These are phyloP conservation scores for Blastocystis sp. DNA, from an alignment of 352 stramenopile genomes.

Conservation along the genomic window DNA sequence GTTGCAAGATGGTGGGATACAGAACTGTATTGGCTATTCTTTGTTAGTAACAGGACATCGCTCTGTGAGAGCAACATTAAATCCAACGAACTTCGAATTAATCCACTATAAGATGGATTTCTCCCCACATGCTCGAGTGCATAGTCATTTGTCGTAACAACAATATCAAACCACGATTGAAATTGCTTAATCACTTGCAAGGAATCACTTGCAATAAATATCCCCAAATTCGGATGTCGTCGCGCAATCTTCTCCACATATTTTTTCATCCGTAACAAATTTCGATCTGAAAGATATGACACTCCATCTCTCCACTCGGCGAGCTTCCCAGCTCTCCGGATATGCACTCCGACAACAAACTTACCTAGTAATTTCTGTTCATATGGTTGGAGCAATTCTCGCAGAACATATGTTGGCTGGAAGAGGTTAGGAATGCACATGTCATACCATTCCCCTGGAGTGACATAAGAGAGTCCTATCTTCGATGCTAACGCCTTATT, in stretches of 20 bases:
- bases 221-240: background rate
- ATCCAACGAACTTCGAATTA: background rate
- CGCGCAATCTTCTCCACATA: background rate
- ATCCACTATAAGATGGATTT: background rate
- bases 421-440: slow-evolving; percentile 45
- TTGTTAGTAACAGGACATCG: slow-evolving; percentile 5
- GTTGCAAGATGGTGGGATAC: background rate
- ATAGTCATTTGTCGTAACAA: background rate
- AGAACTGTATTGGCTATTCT: slow-evolving; percentile 18
- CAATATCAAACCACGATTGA: background rate
- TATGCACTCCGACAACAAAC: background rate
- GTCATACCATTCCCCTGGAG: slow-evolving; percentile 4
- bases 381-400: background rate
- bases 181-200: background rate
- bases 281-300: background rate
- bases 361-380: background rate
- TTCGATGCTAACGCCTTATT: background rate
- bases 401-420: background rate
- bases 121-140: slow-evolving; percentile 23
- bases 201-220: slow-evolving; percentile 1
- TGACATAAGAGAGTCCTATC: background rate
- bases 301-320: background rate
- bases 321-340: background rate
- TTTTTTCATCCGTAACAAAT: background rate
- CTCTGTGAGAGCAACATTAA: slow-evolving; percentile 10